Evolutionary conservation across 2,329 filamentous ascomycete genomes (phyloP).

Genomic region (Colletotrichum tamarilloi): DNA sequence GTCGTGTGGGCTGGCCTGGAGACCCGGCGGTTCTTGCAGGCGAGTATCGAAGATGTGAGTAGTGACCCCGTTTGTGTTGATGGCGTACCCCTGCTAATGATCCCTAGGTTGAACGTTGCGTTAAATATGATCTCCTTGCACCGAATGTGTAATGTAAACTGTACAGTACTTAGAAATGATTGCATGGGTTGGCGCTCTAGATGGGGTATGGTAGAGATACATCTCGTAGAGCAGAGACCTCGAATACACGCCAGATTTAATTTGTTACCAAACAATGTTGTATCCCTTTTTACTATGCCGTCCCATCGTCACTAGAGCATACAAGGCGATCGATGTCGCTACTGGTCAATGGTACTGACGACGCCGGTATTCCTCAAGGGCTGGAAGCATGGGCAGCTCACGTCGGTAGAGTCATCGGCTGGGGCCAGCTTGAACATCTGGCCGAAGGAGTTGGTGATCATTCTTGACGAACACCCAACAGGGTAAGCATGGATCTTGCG

Average conservation of each 20-base stretch:
- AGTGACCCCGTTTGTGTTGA: not conserved
- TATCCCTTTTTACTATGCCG: too few species aligned
- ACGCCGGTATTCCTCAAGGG: fast-evolving
- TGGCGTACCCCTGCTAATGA: slow-evolving; percentile 30
- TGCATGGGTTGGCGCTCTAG: slow-evolving; percentile 21
- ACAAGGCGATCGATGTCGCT: too few species aligned
- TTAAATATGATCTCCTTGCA: slow-evolving; percentile 89
- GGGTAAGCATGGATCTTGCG: too few species aligned
- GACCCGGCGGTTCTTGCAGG: slow-evolving; percentile 88
- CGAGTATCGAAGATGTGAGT: slow-evolving; percentile 87
- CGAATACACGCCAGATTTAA: slow-evolving; percentile 13
- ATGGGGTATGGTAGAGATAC: slow-evolving; percentile 18
- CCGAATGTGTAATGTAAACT: slow-evolving; percentile 76
- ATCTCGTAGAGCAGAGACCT: slow-evolving; percentile 17
- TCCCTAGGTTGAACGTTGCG: slow-evolving; percentile 81
- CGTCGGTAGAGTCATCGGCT: too few species aligned
- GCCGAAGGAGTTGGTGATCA: too few species aligned
- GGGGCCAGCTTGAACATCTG: too few species aligned
- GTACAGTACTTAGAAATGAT: slow-evolving; percentile 29
- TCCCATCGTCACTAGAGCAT: too few species aligned
- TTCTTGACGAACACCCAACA: too few species aligned
- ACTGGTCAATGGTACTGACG: too few species aligned
- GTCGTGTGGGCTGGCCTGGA: slow-evolving; percentile 93
- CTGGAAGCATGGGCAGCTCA: too few species aligned
- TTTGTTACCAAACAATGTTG: not conserved